Base-by-base conservation (phyloP, 2,329 filamentous ascomycete genomes). In the Nothopassalora personata region DNA sequence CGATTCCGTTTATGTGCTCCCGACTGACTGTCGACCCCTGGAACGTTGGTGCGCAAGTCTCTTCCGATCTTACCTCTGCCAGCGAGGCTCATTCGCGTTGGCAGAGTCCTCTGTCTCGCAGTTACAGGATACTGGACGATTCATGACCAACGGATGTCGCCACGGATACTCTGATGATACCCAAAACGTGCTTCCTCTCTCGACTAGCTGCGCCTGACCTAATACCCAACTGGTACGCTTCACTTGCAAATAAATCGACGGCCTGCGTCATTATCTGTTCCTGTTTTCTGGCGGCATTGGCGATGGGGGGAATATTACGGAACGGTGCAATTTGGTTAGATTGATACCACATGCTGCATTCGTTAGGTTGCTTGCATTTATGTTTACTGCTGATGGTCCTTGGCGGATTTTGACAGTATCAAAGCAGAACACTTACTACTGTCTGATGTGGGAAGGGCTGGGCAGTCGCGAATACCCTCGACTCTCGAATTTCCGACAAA, bases 171-270 rank as follows among this genome's bases (percentile, higher is more conserved):
- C 46, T 49, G 19, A 49, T 49, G 46, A 49, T 49, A 49, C 46
- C 46, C 39, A 43, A 43, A 43, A 43, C 39, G 39, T 43, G 9
- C 39, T 43, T 43, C 13, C 39, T 47, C 39, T n/a, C 39, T 43
- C 39, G 39, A 43, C 39, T 43, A n/a, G 56, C 50, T 34, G 49
- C 49, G 28, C 10, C 49, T 28, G 39, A 43, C 45, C 54, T 66
- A 66, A 65, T 65, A 60, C 51, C 64, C 62, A 65, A 64, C 59
- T 61, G 54, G 47, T 56, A 61, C 43, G 61, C 27, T 53, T 64
- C 64, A 49, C 58, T 63, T 49, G 52, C 34, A 56, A 46, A 31
- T 23, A 45, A 18, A 54, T 28, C 36, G 53, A 54, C 53, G 49
- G 47, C 30, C 34, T 47, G 45, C 50, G 45, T 55, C 52, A 53